These are phyloP conservation scores for Rusavskia elegans DNA, from an alignment of 495 filamentous ascomycete species.

Conservation along the genomic window DNA sequence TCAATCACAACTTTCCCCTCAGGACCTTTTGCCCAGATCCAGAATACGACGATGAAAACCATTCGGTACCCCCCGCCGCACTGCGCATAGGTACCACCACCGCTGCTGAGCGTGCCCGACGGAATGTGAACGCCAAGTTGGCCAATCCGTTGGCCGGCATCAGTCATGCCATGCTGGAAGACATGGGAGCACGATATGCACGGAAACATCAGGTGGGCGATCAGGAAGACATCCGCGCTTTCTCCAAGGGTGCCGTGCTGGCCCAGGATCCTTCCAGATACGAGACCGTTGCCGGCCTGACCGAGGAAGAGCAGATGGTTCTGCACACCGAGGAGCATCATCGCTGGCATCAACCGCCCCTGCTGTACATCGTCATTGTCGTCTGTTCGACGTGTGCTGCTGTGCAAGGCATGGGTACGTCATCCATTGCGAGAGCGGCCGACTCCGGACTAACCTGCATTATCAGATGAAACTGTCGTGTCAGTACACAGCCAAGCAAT, in stretches of 20 bases:
- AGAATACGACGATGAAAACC: slow-evolving; percentile 7
- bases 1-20: not conserved
- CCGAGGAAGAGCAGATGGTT: slow-evolving; percentile 37
- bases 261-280: slow-evolving; percentile 42
- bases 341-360: slow-evolving; percentile 56
- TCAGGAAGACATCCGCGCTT: slow-evolving; percentile 45
- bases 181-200: slow-evolving; percentile 51
- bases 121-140: slow-evolving; percentile 42
- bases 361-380: slow-evolving; percentile 52
- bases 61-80: slow-evolving; percentile 1
- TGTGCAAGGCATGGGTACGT: slow-evolving; percentile 54
- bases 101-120: slow-evolving; percentile 33
- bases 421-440: not conserved
- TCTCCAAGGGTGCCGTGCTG: slow-evolving; percentile 58
- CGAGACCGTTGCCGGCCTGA: slow-evolving; percentile 37
- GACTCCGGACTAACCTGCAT: not conserved
- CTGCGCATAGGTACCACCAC: slow-evolving; percentile 9
- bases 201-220: slow-evolving; percentile 44
- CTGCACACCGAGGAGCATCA: slow-evolving; percentile 46
- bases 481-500: not conserved
- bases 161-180: slow-evolving; percentile 38
- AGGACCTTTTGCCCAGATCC: not conserved
- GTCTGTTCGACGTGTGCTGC: slow-evolving; percentile 48
- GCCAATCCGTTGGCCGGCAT: slow-evolving; percentile 58
- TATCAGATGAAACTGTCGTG: slow-evolving; percentile 1